These are phyloP conservation scores for Fusarium succisae DNA, from an alignment of 2,329 filamentous ascomycete species.

Conservation along the genomic window DNA sequence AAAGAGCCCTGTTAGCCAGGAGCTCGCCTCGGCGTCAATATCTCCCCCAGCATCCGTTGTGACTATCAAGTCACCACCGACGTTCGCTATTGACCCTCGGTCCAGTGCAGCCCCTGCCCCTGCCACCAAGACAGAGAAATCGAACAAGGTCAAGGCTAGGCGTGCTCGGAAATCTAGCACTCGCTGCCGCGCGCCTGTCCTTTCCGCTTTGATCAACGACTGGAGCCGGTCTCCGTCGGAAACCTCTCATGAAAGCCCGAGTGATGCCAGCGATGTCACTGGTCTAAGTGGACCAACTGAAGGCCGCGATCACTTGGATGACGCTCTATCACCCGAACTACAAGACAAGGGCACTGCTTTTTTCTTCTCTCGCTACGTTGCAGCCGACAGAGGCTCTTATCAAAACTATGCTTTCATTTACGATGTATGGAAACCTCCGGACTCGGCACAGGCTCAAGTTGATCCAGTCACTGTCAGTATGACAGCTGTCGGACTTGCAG, in stretches of 20 bases:
- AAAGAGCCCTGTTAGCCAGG: constrained; percentile 20
- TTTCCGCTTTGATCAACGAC: constrained; percentile 38
- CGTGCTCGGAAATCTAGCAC: constrained; percentile 17
- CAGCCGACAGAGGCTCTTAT: constrained; percentile 56
- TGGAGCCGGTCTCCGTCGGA: constrained; percentile 36
- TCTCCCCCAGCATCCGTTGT: constrained; percentile 19
- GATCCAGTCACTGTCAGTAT: constrained; percentile 63
- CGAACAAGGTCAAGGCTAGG: constrained; percentile 12
- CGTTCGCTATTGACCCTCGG: constrained; percentile 5
- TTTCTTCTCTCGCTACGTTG: constrained; percentile 63
- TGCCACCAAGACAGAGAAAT: constrained; percentile 5
- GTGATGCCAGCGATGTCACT: constrained; percentile 22
- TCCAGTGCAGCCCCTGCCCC: background rate
- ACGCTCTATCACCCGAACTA: constrained; percentile 35
- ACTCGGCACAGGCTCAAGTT: constrained; percentile 44
- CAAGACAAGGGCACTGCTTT: constrained; percentile 58
- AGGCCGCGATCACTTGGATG: constrained; percentile 26
- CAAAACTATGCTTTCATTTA: constrained; percentile 64
- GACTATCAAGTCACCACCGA: constrained; percentile 8
- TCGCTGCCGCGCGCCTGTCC: constrained; percentile 31
- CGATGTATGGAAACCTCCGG: constrained; percentile 60
- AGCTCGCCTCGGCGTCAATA: constrained; percentile 27
- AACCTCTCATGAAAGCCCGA: constrained; percentile 33
- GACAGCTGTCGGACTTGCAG: constrained; percentile 63
- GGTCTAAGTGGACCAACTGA: constrained; percentile 25